Percentiles rank a stretch among this genome's conserved stretches.
Conservation (phyloP, 805 yeast genomes). For the Kazachstania martiniae region DNA sequence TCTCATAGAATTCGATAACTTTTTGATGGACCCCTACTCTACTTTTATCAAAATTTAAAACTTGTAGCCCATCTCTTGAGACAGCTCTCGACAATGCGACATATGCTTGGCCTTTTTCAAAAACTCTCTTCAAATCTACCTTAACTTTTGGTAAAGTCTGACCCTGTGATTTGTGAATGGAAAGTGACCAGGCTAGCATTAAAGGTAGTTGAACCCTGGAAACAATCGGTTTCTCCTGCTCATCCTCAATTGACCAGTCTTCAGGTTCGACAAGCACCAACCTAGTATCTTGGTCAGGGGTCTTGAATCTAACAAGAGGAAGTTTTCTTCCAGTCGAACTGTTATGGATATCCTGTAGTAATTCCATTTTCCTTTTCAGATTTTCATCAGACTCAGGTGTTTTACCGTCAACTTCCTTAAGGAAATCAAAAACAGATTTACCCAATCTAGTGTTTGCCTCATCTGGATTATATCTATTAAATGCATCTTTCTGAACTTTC, state of each 20-base stretch:
- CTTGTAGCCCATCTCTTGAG: slow-evolving; percentile 71
- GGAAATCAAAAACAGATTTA: slow-evolving; percentile 41
- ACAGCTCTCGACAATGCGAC: slow-evolving; percentile 92
- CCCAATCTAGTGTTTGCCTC: slow-evolving; percentile 22
- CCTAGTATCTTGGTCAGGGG: slow-evolving; percentile 61
- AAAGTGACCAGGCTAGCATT: slow-evolving; percentile 91
- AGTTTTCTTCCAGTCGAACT: slow-evolving; percentile 37
- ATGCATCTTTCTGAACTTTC: slow-evolving; percentile 17
- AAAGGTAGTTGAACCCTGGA: slow-evolving; percentile 74
- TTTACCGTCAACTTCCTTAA: slow-evolving; percentile 22
- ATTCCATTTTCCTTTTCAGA: slow-evolving; percentile 37
- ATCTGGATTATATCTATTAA: slow-evolving; percentile 8
- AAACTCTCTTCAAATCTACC: slow-evolving; percentile 65
- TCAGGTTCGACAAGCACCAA: slow-evolving; percentile 77
- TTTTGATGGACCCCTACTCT: slow-evolving; percentile 60
- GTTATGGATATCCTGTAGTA: slow-evolving; percentile 34
- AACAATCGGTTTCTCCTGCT: slow-evolving; percentile 53
- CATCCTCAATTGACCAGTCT: slow-evolving; percentile 71
- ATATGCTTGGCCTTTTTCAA: slow-evolving; percentile 92
- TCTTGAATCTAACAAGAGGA: slow-evolving; percentile 71
- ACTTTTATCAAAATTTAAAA: slow-evolving; percentile 53
- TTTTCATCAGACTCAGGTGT: slow-evolving; percentile 24
- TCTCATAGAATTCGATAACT: slow-evolving; percentile 60
- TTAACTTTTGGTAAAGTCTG: slow-evolving; percentile 68
- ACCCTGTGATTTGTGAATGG: slow-evolving; percentile 94